Evolutionary conservation across 1,284 basidiomycete genomes (phyloP).

Genomic region (Malassezia sympodialis): DNA sequence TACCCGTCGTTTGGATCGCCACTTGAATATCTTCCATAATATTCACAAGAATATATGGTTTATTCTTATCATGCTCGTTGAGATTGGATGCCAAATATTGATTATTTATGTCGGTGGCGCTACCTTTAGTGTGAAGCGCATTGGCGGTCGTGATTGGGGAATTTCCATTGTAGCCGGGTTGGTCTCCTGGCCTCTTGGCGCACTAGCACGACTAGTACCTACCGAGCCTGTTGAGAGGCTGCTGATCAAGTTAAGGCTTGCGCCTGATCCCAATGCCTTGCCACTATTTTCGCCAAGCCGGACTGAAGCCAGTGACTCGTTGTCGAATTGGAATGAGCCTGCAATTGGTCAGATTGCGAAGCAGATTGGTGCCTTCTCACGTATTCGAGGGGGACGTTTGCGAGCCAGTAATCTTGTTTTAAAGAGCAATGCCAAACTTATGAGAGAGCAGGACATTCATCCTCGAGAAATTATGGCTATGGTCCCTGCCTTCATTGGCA

Average conservation of each 20-base stretch:
- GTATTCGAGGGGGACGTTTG: slow-evolving; percentile 59
- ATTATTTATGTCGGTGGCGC: slow-evolving; percentile 85
- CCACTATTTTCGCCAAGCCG: slow-evolving; percentile 64
- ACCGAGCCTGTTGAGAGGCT: slow-evolving; percentile 66
- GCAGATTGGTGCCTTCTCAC: slow-evolving; percentile 30
- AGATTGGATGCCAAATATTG: slow-evolving; percentile 72
- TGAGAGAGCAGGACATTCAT: slow-evolving; percentile 44
- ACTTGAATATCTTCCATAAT: slow-evolving; percentile 80
- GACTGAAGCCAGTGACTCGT: neutral
- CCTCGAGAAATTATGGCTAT: slow-evolving; percentile 64
- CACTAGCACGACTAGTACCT: slow-evolving; percentile 69
- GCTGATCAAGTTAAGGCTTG: slow-evolving; percentile 60
- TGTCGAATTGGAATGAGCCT: slow-evolving; percentile 67
- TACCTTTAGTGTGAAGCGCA: slow-evolving; percentile 77
- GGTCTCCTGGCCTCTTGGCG: slow-evolving; percentile 77
- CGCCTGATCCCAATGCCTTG: slow-evolving; percentile 61
- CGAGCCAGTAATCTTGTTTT: slow-evolving; percentile 53
- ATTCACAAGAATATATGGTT: slow-evolving; percentile 75
- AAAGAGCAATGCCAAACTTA: slow-evolving; percentile 35
- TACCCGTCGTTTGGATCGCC: slow-evolving; percentile 71
- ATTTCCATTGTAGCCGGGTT: slow-evolving; percentile 78
- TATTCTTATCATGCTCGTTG: slow-evolving; percentile 71
- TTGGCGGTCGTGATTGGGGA: slow-evolving; percentile 76
- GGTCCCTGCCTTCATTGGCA: slow-evolving; percentile 39
- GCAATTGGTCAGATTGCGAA: slow-evolving; percentile 52